Conservation (phyloP, 495 filamentous ascomycete genomes). For the Endocarpon pusillum region DNA sequence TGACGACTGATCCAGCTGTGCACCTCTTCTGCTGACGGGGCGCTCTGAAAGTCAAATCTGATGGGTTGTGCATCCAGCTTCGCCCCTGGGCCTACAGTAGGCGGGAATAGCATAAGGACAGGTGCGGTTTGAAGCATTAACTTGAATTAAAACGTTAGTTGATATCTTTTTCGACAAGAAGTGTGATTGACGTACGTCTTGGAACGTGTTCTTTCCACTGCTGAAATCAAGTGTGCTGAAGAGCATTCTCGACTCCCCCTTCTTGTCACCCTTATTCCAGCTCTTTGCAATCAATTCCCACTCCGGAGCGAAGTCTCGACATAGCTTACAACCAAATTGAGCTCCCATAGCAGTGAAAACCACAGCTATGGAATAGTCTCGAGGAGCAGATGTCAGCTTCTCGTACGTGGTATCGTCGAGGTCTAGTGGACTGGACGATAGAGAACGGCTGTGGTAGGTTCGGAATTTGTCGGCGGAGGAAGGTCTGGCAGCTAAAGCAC, state of each 20-base stretch:
- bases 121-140: conserved; percentile 90
- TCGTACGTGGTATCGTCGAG: conserved; percentile 60
- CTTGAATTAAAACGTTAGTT: conserved; percentile 23
- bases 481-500: conserved; percentile 8
- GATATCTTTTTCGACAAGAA: conserved; percentile 4
- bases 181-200: conserved; percentile 44
- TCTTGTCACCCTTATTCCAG: conserved; percentile 70
- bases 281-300: conserved; percentile 78
- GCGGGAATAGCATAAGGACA: conserved; percentile 73
- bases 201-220: conserved; percentile 72
- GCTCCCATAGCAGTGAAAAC: conserved; percentile 77
- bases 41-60: conserved; percentile 70
- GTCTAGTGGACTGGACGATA: conserved; percentile 49
- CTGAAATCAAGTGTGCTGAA: conserved; percentile 81
- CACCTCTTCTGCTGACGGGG: conserved; percentile 57
- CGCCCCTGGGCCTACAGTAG: conserved; percentile 71
- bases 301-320: conserved; percentile 82
- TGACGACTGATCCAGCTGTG: conserved; percentile 66
- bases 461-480: conserved; percentile 35
- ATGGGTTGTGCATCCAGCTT: conserved; percentile 48
- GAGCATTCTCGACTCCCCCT: conserved; percentile 51
- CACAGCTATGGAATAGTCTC: conserved; percentile 70
- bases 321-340: conserved; percentile 73
- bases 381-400: conserved; percentile 53
- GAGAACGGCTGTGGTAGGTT: conserved; percentile 47